Evolutionary conservation across 164 flowering plant genomes (phyloP), one percentile per base, ranked within the genome.

Genomic region (Nelumbo lutea): DNA sequence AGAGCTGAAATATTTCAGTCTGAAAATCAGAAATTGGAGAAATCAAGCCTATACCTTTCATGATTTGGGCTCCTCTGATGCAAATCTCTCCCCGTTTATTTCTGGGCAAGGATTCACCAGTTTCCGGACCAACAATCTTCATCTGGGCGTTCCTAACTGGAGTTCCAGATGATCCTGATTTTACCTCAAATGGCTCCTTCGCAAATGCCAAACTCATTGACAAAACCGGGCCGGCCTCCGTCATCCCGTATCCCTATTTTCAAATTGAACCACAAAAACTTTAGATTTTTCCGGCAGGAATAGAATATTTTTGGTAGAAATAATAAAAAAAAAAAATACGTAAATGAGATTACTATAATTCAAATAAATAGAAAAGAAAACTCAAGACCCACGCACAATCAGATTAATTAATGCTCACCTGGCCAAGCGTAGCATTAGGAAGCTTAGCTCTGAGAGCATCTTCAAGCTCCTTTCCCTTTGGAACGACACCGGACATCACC

Each of bases 21-120:
- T 27, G 27, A 27, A 27, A 27, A 47, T 5, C 27, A 27, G 27
- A 27, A 27, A 27, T 27, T 27, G 27, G 27, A 27, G 27, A 27
- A 27, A 27, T 27, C 27, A 27, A 27, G 27, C 27, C 9, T 3
- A 48, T 81, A 91, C 98, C 98, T 89, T 90, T 95, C 98, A 95
- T 95, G 79, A 95, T 85, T 65, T 92, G 97, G 68, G 63, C 66
- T 4, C 98, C 98, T 68, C 97, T 71, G 44, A 95, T 92, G 84
- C 98, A 95, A 72, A 95, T 95, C 73, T 95, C 98, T 5, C 98
- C 98, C n/a, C 90, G 44, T 47, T 90, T 84, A 59, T 92, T 90
- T 9, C 87, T 77, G 1, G 92, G 94, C 1, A 95, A 76, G 3
- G 96, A 90, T 0, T 68, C 60, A 2, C 87, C 84, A 2, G 90